phyloP scores from a whole-genome alignment of 305 asterid genomes.

The Ajuga reptans region DNA sequence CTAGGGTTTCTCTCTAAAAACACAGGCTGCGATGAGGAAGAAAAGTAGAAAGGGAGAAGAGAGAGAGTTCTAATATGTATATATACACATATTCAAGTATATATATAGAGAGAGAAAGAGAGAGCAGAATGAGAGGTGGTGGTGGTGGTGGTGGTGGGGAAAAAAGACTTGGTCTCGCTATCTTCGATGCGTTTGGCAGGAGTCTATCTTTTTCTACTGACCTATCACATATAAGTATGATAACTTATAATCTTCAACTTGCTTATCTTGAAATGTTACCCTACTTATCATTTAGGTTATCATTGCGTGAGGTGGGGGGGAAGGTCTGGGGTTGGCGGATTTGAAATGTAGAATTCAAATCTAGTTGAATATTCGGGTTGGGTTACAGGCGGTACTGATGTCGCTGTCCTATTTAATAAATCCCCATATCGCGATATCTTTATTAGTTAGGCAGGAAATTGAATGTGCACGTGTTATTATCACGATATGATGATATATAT shows the following conservation, averaged over 20 bases:
- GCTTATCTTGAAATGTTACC: accelerated
- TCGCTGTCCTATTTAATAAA: conserved; percentile 28
- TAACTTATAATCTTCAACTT: accelerated
- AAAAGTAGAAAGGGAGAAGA: conserved; percentile 22
- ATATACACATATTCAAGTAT: not conserved
- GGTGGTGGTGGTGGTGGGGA: conserved; percentile 61
- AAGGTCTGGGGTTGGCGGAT: conserved; percentile 60
- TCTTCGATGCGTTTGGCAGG: conserved; percentile 94
- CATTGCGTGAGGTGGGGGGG: conserved; percentile 45
- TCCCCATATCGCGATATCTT: conserved; percentile 22
- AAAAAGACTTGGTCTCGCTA: conserved; percentile 87
- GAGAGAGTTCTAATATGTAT: conserved; percentile 15
- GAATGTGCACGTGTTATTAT: too few species aligned
- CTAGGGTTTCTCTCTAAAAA: conserved; percentile 65
- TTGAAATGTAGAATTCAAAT: conserved; percentile 63
- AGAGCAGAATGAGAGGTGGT: conserved; percentile 39
- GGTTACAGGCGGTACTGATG: conserved; percentile 39
- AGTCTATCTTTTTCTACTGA: conserved; percentile 54
- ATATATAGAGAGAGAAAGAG: conserved; percentile 31
- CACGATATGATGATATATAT: too few species aligned
- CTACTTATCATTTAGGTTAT: accelerated
- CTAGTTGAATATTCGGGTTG: conserved; percentile 72
- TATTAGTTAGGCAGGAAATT: too few species aligned
- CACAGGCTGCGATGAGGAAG: conserved; percentile 32
- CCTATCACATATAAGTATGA: conserved; percentile 17